These are phyloP conservation scores for Agrostemma githago DNA, from an alignment of 148 eudicot genomes.

Conservation along the genomic window DNA sequence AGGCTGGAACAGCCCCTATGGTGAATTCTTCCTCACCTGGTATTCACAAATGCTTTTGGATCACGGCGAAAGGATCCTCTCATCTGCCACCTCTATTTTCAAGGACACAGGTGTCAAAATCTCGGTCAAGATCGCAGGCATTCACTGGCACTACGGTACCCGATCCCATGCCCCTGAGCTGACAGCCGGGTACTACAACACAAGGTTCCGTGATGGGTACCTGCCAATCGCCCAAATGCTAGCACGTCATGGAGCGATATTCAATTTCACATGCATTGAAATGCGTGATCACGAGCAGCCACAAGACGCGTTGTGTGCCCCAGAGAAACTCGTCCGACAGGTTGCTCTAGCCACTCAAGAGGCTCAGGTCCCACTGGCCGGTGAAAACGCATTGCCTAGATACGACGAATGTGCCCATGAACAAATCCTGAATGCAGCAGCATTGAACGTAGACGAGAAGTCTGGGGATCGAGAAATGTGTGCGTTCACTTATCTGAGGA, in stretches of 20 bases:
- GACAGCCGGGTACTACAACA: conserved; percentile 96
- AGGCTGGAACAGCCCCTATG: conserved; percentile 69
- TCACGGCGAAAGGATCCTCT: conserved; percentile 70
- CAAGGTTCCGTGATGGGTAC: conserved; percentile 76
- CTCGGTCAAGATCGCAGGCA: conserved; percentile 85
- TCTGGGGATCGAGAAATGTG: conserved; percentile 61
- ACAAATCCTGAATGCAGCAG: conserved; percentile 59
- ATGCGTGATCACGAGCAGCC: conserved; percentile 99
- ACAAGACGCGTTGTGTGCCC: conserved; percentile 80
- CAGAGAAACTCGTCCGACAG: conserved; percentile 83
- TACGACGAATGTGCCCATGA: conserved; percentile 79
- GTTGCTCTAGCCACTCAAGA: conserved; percentile 64
- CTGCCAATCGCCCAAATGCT: conserved; percentile 84
- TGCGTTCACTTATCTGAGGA: conserved; percentile 88
- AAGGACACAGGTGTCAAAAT: conserved; percentile 52
- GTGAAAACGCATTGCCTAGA: conserved; percentile 86
- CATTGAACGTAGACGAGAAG: conserved; percentile 37
- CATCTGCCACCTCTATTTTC: conserved; percentile 50
- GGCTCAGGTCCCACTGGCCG: conserved; percentile 71
- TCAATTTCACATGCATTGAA: conserved; percentile 95
- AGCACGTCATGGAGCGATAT: conserved; percentile 68
- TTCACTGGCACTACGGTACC: conserved; percentile 96
- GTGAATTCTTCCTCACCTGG: conserved; percentile 93
- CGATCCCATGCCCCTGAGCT: conserved; percentile 95
- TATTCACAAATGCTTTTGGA: conserved; percentile 80